A percentile compares a stretch with the other conserved stretches of the same genome.
phyloP scores from a whole-genome alignment of 805 yeast species.

The Monosporozyma yasuniensis region DNA sequence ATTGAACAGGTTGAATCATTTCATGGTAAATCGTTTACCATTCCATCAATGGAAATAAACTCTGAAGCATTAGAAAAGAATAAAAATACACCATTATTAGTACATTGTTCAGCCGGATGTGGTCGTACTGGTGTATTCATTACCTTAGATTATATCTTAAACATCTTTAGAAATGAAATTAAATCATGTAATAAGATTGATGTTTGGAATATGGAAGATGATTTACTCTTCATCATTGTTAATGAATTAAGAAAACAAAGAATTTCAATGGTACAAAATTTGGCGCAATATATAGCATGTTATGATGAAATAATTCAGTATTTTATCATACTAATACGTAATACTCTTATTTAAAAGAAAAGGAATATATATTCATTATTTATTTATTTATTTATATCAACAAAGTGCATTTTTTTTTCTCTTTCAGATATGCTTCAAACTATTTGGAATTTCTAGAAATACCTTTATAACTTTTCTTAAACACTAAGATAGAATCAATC shows the following conservation, averaged over 20 bases:
- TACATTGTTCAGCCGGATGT: constrained; percentile 95
- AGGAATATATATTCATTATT: not conserved
- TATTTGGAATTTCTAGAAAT: constrained; percentile 2
- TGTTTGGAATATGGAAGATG: constrained; percentile 36
- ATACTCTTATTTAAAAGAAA: not conserved
- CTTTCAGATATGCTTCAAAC: not conserved
- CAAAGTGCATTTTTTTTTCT: not conserved
- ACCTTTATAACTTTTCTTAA: constrained; percentile 29
- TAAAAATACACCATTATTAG: constrained; percentile 43
- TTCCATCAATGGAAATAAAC: not conserved
- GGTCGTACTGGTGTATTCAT: constrained; percentile 91
- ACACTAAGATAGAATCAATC: constrained; percentile 52
- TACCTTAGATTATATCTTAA: constrained; percentile 46
- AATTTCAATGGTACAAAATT: constrained; percentile 69
- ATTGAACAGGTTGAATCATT: not conserved
- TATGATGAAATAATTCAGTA: constrained; percentile 44
- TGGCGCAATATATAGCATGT: constrained; percentile 62
- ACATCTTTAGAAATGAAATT: constrained; percentile 28
- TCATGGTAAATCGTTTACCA: not conserved
- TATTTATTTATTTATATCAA: not conserved
- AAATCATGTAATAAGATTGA: constrained; percentile 32
- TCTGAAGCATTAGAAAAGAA: not conserved
- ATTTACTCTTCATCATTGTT: constrained; percentile 51
- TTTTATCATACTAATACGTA: constrained; percentile 15
- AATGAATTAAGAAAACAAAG: constrained; percentile 59